These are phyloP conservation scores for Zasmidium angulare DNA, from an alignment of 2,329 filamentous ascomycete genomes.

Conservation along the genomic window DNA sequence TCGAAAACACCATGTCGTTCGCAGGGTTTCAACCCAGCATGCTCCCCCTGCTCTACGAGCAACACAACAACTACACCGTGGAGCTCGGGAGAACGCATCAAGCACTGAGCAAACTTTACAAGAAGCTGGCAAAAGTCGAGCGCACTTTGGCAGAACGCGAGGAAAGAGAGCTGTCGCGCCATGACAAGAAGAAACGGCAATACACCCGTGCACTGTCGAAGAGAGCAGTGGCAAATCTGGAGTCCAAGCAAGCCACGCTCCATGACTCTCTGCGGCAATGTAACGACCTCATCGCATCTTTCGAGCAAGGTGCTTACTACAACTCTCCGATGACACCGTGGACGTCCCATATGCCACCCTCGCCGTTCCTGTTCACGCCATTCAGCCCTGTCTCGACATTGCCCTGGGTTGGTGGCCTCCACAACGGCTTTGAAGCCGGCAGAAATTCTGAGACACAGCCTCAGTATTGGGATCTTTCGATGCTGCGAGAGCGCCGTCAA, in stretches of 20 bases:
- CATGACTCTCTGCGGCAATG: constrained; percentile 29
- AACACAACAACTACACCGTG: constrained; percentile 27
- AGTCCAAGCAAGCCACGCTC: constrained; percentile 25
- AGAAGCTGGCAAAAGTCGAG: constrained; percentile 28
- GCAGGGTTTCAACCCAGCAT: constrained; percentile 18
- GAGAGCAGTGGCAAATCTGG: constrained; percentile 21
- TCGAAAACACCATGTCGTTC: constrained; percentile 15
- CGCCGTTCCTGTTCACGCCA: constrained; percentile 24
- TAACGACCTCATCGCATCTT: constrained; percentile 27
- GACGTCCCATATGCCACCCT: constrained; percentile 21
- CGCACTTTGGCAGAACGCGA: constrained; percentile 21
- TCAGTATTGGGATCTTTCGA: constrained; percentile 34
- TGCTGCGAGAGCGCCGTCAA: constrained; percentile 25
- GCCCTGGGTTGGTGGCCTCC: constrained; percentile 11
- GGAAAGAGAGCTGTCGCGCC: constrained; percentile 23
- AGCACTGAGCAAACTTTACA: constrained; percentile 30
- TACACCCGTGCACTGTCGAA: constrained; percentile 27
- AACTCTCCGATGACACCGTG: constrained; percentile 19
- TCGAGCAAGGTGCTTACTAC: constrained; percentile 20
- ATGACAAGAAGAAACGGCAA: constrained; percentile 32
- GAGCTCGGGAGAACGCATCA: constrained; percentile 31
- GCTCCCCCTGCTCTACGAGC: constrained; percentile 27
- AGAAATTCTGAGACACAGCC: constrained; percentile 12
- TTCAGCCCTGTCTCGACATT: constrained; percentile 20
- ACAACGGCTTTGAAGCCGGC: constrained; percentile 7